Conservation (phyloP, 2,329 filamentous ascomycete genomes). For the Clarireedia monteithiana region DNA sequence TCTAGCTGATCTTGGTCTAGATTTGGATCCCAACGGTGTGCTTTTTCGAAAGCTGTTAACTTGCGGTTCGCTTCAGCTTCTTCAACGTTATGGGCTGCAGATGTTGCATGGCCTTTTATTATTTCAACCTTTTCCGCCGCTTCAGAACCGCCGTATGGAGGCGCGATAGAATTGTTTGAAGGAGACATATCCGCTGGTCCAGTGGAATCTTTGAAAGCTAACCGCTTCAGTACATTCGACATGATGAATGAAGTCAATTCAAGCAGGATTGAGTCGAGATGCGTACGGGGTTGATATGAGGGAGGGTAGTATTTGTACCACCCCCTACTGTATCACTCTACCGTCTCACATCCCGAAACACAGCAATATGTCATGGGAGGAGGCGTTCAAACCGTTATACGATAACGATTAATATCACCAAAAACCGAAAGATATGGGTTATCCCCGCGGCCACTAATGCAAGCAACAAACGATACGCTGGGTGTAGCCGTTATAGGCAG, state of each 20-base stretch:
- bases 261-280: not conserved
- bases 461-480: not conserved
- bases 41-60: slow-evolving; percentile 11
- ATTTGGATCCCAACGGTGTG: slow-evolving; percentile 16
- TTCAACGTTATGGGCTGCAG: slow-evolving; percentile 6
- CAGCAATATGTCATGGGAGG: too few species aligned
- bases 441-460: not conserved
- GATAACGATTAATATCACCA: not conserved
- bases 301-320: too few species aligned
- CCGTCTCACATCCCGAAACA: too few species aligned
- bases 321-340: too few species aligned
- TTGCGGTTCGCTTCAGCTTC: slow-evolving; percentile 14
- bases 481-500: not conserved
- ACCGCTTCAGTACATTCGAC: not conserved
- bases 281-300: not conserved
- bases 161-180: not conserved
- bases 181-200: not conserved
- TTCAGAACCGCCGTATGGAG: not conserved
- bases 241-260: not conserved
- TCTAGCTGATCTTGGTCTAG: slow-evolving; percentile 10
- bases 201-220: not conserved
- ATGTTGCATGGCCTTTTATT: slow-evolving; percentile 6
- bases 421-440: not conserved
- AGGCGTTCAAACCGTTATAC: too few species aligned
- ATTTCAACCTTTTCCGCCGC: not conserved